phyloP scores from a whole-genome alignment of 768 basidiomycete species.

The Boletus rex-veris region DNA sequence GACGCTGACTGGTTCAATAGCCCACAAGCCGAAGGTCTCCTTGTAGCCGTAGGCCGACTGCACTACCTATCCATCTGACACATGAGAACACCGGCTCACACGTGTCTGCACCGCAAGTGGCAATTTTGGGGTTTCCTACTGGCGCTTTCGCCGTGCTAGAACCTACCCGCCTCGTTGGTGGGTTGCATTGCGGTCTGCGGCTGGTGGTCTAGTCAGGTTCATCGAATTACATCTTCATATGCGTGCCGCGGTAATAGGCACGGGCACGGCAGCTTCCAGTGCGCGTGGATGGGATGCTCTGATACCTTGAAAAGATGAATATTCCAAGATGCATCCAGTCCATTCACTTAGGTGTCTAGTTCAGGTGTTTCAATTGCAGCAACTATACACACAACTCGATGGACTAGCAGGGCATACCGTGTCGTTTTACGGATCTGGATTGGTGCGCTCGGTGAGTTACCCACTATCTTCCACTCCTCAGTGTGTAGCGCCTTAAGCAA shows the following conservation, averaged over 20 bases:
- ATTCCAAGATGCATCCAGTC: conserved; percentile 1
- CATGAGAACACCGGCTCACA: not conserved
- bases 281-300: conserved; percentile 10
- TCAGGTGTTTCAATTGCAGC: conserved; percentile 1
- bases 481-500: too few species aligned
- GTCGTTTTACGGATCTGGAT: too few species aligned
- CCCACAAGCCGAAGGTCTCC: not conserved
- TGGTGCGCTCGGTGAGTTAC: too few species aligned
- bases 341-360: conserved; percentile 2
- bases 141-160: not conserved
- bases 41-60: not conserved
- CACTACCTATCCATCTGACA: not conserved
- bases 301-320: conserved; percentile 2
- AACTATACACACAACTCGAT: not conserved
- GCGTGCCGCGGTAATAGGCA: not conserved
- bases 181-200: not conserved
- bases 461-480: too few species aligned
- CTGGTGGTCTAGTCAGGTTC: not conserved
- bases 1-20: not conserved
- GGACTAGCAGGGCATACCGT: too few species aligned
- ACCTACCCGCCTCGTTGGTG: not conserved
- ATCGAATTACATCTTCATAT: conserved; percentile 3
- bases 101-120: not conserved
- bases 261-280: conserved; percentile 5
- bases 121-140: not conserved